These are phyloP conservation scores for Gossypium sturtianum DNA, from an alignment of 345 rosid species.

Conservation along the genomic window DNA sequence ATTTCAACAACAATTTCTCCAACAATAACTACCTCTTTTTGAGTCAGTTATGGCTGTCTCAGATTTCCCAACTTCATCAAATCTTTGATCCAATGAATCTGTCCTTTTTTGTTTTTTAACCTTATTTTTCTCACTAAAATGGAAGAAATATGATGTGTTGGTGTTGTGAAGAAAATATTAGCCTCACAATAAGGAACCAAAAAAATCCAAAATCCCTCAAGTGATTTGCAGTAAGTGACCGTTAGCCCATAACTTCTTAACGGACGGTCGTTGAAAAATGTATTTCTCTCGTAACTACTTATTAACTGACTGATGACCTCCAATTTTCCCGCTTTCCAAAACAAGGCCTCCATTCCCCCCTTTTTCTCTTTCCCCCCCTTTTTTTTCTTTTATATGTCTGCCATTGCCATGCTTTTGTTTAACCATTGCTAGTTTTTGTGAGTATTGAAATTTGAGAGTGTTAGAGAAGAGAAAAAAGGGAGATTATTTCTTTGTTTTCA, in stretches of 20 bases:
- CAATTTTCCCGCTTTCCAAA: conserved; percentile 11
- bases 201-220: neutral
- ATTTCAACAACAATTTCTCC: too few relatives aligned
- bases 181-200: neutral
- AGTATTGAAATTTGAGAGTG: neutral
- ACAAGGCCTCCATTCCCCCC: neutral
- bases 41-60: too few relatives aligned
- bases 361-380: neutral
- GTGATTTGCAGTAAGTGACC: conserved; percentile 7
- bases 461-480: too few relatives aligned
- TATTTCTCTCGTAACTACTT: too few relatives aligned
- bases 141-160: neutral
- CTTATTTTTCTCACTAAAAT: neutral
- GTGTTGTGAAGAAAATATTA: neutral
- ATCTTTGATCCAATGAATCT: too few relatives aligned
- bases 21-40: too few relatives aligned
- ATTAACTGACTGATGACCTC: neutral
- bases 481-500: neutral
- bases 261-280: neutral
- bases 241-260: neutral
- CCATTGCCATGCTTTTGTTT: neutral
- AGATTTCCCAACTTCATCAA: too few relatives aligned
- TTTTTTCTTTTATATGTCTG: neutral
- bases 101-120: too few relatives aligned
- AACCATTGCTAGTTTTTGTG: neutral